These are phyloP conservation scores for Acrocalymma vagum DNA, from an alignment of 2,329 filamentous ascomycete genomes.

Conservation along the genomic window DNA sequence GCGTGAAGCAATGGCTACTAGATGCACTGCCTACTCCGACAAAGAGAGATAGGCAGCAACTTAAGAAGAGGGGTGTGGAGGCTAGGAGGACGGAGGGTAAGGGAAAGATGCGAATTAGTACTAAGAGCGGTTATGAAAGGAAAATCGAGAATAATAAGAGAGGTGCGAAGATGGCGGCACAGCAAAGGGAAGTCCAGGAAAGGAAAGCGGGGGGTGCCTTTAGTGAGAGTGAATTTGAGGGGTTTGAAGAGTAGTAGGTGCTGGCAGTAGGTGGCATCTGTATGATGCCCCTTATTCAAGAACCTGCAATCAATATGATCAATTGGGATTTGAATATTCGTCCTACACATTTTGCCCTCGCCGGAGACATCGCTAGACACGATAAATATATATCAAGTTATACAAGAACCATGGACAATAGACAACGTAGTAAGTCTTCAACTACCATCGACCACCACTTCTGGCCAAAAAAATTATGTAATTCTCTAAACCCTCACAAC, in stretches of 20 bases:
- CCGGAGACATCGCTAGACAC: no score
- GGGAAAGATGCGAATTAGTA: conserved; percentile 73
- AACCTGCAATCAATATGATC: background rate
- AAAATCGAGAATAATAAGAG: conserved; percentile 71
- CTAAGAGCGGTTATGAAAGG: conserved; percentile 79
- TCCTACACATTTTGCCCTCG: no score
- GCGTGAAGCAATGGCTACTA: conserved; percentile 75
- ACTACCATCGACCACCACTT: no score
- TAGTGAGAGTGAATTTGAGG: conserved; percentile 50
- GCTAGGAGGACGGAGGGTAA: conserved; percentile 62
- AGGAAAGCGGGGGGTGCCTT: conserved; percentile 23
- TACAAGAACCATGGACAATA: no score
- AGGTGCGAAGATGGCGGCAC: conserved; percentile 55
- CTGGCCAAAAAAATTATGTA: no score
- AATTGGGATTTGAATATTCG: background rate
- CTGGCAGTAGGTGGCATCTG: no score
- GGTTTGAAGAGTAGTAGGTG: conserved; percentile 42
- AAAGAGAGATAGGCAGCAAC: conserved; percentile 83
- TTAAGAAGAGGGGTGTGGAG: conserved; percentile 85
- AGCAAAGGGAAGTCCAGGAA: conserved; percentile 32
- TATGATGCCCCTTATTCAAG: no score
- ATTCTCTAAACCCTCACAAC: no score
- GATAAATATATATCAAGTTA: no score
- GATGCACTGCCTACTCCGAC: conserved; percentile 83
- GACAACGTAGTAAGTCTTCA: no score